These are phyloP conservation scores for Cadophora sp. DNA, from an alignment of 2,329 filamentous ascomycete species.

Conservation along the genomic window DNA sequence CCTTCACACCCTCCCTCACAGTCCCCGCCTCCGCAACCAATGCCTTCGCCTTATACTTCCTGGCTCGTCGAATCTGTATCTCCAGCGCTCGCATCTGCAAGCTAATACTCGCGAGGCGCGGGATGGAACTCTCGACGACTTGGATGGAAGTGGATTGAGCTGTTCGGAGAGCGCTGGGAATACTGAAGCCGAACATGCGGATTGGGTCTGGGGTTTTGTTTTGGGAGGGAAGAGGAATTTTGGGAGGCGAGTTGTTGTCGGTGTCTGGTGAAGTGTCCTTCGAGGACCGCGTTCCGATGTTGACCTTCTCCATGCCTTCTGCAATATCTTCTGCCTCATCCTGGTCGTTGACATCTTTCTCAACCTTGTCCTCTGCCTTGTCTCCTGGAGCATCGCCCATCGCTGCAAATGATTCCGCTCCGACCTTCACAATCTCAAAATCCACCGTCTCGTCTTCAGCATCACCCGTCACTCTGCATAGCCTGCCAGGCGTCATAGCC, in stretches of 20 bases:
- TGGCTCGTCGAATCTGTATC: conserved; percentile 67
- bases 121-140: conserved; percentile 64
- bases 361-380: not conserved
- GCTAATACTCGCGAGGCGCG: conserved; percentile 61
- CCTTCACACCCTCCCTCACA: not conserved
- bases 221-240: not conserved
- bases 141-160: conserved; percentile 65
- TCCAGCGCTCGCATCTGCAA: conserved; percentile 69
- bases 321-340: not conserved
- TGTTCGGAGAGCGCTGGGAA: conserved; percentile 53
- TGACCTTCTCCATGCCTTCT: conserved; percentile 1
- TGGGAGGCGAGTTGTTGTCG: not conserved
- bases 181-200: conserved; percentile 59
- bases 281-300: not conserved
- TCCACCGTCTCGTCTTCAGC: conserved; percentile 18
- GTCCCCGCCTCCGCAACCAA: conserved; percentile 8
- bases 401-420: conserved; percentile 57
- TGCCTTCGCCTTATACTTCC: conserved; percentile 47
- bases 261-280: not conserved
- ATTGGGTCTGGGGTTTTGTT: conserved; percentile 56
- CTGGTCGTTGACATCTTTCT: not conserved
- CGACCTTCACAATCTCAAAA: conserved; percentile 44
- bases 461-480: conserved; percentile 47
- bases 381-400: conserved; percentile 59
- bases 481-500: conserved; percentile 65